Percentiles rank a stretch among this genome's conserved stretches.
phyloP scores from a whole-genome alignment of 768 basidiomycete genomes.

The Auriscalpium vulgare region DNA sequence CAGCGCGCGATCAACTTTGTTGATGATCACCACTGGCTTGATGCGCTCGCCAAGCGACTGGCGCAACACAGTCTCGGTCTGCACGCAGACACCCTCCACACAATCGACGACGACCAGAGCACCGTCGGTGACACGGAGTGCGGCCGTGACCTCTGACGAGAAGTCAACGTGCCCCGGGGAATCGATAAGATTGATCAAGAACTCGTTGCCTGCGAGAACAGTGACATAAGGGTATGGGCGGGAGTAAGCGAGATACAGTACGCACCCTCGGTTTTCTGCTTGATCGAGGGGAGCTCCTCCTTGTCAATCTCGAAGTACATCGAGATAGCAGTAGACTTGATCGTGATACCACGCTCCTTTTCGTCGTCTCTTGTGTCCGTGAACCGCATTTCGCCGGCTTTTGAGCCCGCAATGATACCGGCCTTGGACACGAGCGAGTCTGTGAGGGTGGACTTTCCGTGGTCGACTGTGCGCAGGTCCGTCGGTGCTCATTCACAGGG shows the following conservation, averaged over 20 bases:
- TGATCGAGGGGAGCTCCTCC: constrained; percentile 78
- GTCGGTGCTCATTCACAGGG: not conserved
- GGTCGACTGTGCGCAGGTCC: constrained; percentile 64
- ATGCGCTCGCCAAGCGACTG: constrained; percentile 97
- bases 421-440: constrained; percentile 99
- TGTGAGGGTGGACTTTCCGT: constrained; percentile 99
- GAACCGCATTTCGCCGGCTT: constrained; percentile 95
- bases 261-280: constrained; percentile 90
- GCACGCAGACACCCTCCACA: constrained; percentile 98
- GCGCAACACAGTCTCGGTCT: constrained; percentile 98
- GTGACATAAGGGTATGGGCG: constrained; percentile 8
- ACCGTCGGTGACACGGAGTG: constrained; percentile 99
- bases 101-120: constrained; percentile 99
- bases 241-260: constrained; percentile 2
- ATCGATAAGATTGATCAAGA: constrained; percentile 99
- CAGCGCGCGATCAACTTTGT: constrained; percentile 99
- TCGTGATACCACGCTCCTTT: constrained; percentile 99
- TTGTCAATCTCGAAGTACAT: constrained; percentile 98
- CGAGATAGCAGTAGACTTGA: constrained; percentile 99
- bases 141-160: constrained; percentile 99
- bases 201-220: constrained; percentile 62
- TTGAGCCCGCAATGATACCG: constrained; percentile 92
- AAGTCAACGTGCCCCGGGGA: constrained; percentile 99
- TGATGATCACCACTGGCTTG: constrained; percentile 98
- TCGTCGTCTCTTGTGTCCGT: constrained; percentile 97